Base-by-base conservation (phyloP, 192 early-diverging fungal species). In the Phlyctochytrium bullatum region DNA sequence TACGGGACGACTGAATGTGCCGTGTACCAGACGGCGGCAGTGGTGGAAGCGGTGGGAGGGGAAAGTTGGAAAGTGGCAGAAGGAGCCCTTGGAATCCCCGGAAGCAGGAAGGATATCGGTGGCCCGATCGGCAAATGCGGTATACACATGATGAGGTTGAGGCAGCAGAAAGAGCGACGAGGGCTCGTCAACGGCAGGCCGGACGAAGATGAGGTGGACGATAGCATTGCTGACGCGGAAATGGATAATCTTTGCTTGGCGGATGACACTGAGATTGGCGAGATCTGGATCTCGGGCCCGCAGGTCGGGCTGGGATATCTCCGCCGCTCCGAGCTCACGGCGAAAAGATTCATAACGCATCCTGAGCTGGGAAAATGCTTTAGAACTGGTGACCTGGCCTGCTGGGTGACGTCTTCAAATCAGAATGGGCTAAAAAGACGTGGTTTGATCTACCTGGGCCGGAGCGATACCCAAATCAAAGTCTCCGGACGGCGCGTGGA, bases 1-100 rank as follows among this genome's bases (percentile, higher is more conserved):
- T 78, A 78, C 47, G 76, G 76, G 6, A 73, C 74, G 23, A 78
- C 76, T 1, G 76, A 78, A 56, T 74, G 72, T 31, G 69, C 68
- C 40, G 72, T 78, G 3, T 78, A 78, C 64, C 76, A 78, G 52
- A 68, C 69, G 35, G 66, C 36, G 32, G 69, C 60, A 16, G 33
- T 14, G 3, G 62, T 71, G 16, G 17, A 20, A 3, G 16, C 16
- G 14, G 27, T 32, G 34, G 54, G 25, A 10, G n/a, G 40, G 40
- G 40, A 50, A 50, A 10, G 40, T n/a, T n/a, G n/a, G n/a, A n/a
- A n/a, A n/a, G n/a, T n/a, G n/a, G 40, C 20, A 6, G 40, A 47
- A 47, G 20, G 20, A 14, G 40, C 6, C 14, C 23, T 65, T 2
- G 20, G 58, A 28, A 16, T 36, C 14, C 52, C 32, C 3, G 47